Percentiles rank a stretch among this genome's conserved stretches.
phyloP scores from a whole-genome alignment of 768 basidiomycete genomes.

The Trametes sanguinea region DNA sequence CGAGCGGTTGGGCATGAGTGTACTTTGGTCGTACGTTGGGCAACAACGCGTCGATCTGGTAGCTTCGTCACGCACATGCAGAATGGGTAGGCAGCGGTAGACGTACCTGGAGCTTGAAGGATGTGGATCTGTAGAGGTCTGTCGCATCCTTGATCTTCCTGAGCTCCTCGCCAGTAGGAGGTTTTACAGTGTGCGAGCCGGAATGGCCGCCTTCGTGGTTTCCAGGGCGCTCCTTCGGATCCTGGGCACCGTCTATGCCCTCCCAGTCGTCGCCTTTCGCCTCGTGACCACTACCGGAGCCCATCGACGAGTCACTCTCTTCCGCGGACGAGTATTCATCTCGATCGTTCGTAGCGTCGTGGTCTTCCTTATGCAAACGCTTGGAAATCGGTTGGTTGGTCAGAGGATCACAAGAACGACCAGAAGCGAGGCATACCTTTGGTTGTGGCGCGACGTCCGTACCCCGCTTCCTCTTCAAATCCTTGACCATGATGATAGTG shows the following conservation, averaged over 20 bases:
- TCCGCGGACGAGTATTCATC: neutral
- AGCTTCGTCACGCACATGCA: slow-evolving; percentile 11
- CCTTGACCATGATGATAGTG: neutral
- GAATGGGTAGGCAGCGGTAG: neutral
- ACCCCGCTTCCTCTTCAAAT: slow-evolving; percentile 8
- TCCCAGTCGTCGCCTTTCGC: slow-evolving; percentile 20
- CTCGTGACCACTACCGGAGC: neutral
- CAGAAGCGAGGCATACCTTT: neutral
- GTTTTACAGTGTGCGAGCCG: slow-evolving; percentile 38
- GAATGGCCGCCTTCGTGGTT: neutral
- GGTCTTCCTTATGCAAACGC: neutral
- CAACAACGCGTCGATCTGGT: slow-evolving; percentile 76
- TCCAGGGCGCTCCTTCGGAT: slow-evolving; percentile 5
- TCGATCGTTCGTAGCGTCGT: neutral
- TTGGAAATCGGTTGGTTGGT: neutral
- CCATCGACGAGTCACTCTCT: slow-evolving; percentile 1
- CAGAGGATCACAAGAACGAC: neutral
- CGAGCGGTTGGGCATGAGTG: slow-evolving; percentile 56
- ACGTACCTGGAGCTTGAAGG: slow-evolving; percentile 82
- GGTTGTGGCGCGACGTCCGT: neutral
- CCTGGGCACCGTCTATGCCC: slow-evolving; percentile 4
- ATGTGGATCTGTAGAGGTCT: slow-evolving; percentile 72
- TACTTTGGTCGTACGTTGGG: slow-evolving; percentile 73
- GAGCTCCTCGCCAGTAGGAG: slow-evolving; percentile 72
- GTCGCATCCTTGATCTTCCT: slow-evolving; percentile 70